Conservation (phyloP, 306 rosid genomes). For the Amphicarpaea edgeworthii region DNA sequence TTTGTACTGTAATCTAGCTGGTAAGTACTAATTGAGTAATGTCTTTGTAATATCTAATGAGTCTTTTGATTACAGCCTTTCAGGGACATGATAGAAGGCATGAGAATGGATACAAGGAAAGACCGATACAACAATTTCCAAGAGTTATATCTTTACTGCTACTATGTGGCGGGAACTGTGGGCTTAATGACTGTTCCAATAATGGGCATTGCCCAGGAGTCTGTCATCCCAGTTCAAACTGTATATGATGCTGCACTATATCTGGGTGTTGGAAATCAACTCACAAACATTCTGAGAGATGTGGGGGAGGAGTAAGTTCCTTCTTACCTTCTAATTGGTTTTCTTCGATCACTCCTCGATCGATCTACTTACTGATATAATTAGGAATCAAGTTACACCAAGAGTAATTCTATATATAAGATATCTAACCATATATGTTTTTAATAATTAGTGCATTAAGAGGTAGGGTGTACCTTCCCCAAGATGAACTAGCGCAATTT, state of each 20-base stretch:
- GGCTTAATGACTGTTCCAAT: conserved; percentile 90
- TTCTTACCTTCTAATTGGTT: not conserved
- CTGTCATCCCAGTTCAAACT: conserved; percentile 59
- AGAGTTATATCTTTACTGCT: conserved; percentile 89
- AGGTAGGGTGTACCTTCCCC: conserved; percentile 92
- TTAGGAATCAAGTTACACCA: too few relatives aligned
- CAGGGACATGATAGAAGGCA: conserved; percentile 87
- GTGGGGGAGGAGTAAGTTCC: conserved; percentile 92
- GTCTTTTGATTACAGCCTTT: conserved; percentile 81
- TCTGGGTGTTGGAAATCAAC: conserved; percentile 88
- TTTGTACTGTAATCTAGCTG: too few relatives aligned
- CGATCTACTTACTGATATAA: too few relatives aligned
- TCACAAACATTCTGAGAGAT: conserved; percentile 90
- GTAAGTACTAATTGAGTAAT: too few relatives aligned
- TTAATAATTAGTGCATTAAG: conserved; percentile 69
- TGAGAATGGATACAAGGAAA: conserved; percentile 89
- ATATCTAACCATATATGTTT: too few relatives aligned
- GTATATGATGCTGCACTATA: conserved; percentile 73
- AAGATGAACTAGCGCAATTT: conserved; percentile 88
- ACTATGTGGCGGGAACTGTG: conserved; percentile 92
- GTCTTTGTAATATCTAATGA: too few relatives aligned
- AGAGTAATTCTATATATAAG: too few relatives aligned
- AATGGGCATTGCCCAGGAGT: conserved; percentile 84
- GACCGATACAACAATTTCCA: conserved; percentile 65
- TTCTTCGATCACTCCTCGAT: too few relatives aligned